Evolutionary conservation across 176 grass and related monocot genomes (phyloP).

Genomic region (Bothriochloa decipiens): DNA sequence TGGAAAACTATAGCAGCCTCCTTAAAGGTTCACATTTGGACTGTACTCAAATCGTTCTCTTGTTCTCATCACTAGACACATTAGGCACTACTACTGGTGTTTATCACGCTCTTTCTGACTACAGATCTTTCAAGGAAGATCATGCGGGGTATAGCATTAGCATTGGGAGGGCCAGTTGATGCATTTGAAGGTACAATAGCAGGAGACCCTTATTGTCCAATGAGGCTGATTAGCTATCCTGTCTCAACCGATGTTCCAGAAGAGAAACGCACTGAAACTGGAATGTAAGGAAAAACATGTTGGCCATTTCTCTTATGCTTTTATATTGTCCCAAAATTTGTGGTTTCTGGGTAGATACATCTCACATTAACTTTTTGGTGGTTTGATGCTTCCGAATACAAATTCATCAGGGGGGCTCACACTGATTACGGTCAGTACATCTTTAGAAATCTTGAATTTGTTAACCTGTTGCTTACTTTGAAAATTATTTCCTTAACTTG

Average conservation of each 20-base stretch:
- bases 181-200: slow-evolving; percentile 64
- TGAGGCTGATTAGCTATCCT: slow-evolving; percentile 78
- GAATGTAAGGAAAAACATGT: slow-evolving; percentile 4
- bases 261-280: slow-evolving; percentile 65
- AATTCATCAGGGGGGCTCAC: not conserved
- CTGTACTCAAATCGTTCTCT: slow-evolving; percentile 4
- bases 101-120: not conserved
- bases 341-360: not conserved
- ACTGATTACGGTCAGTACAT: not conserved
- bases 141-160: slow-evolving; percentile 85
- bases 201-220: slow-evolving; percentile 71
- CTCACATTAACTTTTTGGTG: not conserved
- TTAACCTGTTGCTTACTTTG: not conserved
- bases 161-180: slow-evolving; percentile 58
- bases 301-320: not conserved
- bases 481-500: too few relatives aligned
- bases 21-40: slow-evolving; percentile 51
- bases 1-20: slow-evolving; percentile 71
- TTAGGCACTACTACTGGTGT: not conserved
- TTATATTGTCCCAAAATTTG: not conserved
- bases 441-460: not conserved
- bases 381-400: not conserved
- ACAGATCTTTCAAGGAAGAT: slow-evolving; percentile 78
- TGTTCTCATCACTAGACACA: not conserved
- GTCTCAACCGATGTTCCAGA: slow-evolving; percentile 45